Evolutionary conservation across 495 filamentous ascomycete genomes (phyloP).

Genomic region (Lasiosphaeriaceae sp.): DNA sequence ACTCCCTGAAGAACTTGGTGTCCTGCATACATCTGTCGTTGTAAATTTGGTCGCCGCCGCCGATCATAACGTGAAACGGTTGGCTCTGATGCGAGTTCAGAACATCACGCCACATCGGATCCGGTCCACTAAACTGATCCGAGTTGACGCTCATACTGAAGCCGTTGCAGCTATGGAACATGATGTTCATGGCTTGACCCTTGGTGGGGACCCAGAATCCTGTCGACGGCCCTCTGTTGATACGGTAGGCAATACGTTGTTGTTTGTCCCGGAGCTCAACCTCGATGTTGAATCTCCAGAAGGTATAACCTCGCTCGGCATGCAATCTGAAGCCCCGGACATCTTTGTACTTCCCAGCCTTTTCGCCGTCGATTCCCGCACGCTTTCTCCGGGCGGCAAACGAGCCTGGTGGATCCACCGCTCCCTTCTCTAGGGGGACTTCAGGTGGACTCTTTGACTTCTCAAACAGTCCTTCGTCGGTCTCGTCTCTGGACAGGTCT

Average conservation of each 20-base stretch:
- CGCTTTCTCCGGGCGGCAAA: slow-evolving; percentile 46
- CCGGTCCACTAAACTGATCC: slow-evolving; percentile 78
- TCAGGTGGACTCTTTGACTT: slow-evolving; percentile 39
- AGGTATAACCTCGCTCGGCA: slow-evolving; percentile 81
- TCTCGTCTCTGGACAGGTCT: slow-evolving; percentile 72
- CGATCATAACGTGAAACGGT: slow-evolving; percentile 98
- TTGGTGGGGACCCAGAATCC: slow-evolving; percentile 92
- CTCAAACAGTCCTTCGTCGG: slow-evolving; percentile 79
- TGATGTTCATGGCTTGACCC: slow-evolving; percentile 91
- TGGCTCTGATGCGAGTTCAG: slow-evolving; percentile 87
- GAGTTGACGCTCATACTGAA: slow-evolving; percentile 80
- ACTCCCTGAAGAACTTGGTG: slow-evolving; percentile 69
- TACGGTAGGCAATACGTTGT: slow-evolving; percentile 87
- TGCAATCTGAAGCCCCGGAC: slow-evolving; percentile 79
- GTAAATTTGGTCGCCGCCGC: slow-evolving; percentile 95
- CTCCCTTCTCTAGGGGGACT: slow-evolving; percentile 24
- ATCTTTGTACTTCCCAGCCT: slow-evolving; percentile 69
- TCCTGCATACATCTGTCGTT: slow-evolving; percentile 79
- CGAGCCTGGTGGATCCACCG: slow-evolving; percentile 37
- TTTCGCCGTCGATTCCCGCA: slow-evolving; percentile 63
- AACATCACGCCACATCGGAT: slow-evolving; percentile 95
- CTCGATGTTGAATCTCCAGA: slow-evolving; percentile 95
- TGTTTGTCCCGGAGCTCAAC: slow-evolving; percentile 75
- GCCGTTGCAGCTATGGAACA: slow-evolving; percentile 97
- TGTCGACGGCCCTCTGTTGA: slow-evolving; percentile 84